Base-by-base conservation (phyloP, 306 rosid genomes). In the Gleditsia sinensis region DNA sequence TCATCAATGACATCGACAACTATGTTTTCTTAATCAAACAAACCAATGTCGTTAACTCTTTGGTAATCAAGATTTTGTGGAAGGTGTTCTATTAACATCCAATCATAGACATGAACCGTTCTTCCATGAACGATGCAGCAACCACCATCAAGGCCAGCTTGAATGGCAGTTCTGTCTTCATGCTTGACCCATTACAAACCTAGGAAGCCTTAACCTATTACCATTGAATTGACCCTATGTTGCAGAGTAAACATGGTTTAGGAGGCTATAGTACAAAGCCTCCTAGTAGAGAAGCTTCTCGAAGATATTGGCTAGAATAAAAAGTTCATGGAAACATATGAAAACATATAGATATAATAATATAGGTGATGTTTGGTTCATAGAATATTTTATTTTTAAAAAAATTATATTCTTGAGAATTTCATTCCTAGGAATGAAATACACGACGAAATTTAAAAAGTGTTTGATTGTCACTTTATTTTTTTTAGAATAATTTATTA, bases 91-190 rank as follows among this genome's bases (percentile, higher is more conserved):
- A 92, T 91, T 1, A 94, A 59, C 96, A 88, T 87, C 99, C 99
- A 94, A 62, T 92, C 97, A 19, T 94, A 94, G 14, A 94, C 93
- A 39, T 94, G 97, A 40, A 91, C 97, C 93, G 92, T 83, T 80
- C 86, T 83, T 5, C 97, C 97, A 68, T 91, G 97, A 1, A 93
- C 97, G 1, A 94, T 94, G 32, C 97, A 90, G 67, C 97, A 92
- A 2, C 97, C 97, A 5, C 99, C 99, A 19, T 90, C 92, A 0
- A 97, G 99, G 23, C 95, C 93, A 0, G 96, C 99, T 13, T 96
- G 84, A 25, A 94, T 88, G n/a, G 95, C 97, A 0, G 97, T 94
- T 14, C 96, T 97, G 14, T 94, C 97, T 7, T 96, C 97, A 0
- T 3, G 97, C 97, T 12, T 83, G 89, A 9, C 96, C 96, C 1